Evolutionary conservation across 306 rosid species (phyloP).

Genomic region (Notholithocarpus densiflorus): DNA sequence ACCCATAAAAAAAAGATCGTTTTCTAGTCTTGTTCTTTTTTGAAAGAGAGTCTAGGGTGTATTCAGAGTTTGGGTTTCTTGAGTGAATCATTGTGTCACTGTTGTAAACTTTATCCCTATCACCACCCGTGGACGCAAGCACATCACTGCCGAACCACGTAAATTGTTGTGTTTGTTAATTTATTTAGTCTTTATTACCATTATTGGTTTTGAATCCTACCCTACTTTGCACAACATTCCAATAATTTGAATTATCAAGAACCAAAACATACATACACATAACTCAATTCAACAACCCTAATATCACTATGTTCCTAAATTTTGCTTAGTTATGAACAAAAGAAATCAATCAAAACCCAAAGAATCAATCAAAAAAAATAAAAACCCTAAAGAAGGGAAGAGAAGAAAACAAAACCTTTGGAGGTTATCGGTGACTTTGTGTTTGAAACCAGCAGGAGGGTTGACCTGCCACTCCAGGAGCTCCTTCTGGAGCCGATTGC

Average conservation of each 20-base stretch:
- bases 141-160: no score
- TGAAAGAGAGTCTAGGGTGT: no score
- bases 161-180: no score
- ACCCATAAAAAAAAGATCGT: no score
- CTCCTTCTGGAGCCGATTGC: slow-evolving; percentile 99
- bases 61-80: no score
- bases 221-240: background rate
- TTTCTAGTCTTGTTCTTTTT: no score
- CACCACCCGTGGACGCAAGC: no score
- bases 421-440: slow-evolving; percentile 94
- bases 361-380: background rate
- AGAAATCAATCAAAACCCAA: slow-evolving; percentile 4
- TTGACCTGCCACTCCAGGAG: slow-evolving; percentile 98
- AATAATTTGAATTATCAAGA: background rate
- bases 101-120: no score
- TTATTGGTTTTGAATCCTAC: background rate
- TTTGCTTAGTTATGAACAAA: background rate
- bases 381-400: slow-evolving; percentile 9
- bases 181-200: no score
- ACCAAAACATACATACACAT: background rate
- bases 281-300: background rate
- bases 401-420: slow-evolving; percentile 52
- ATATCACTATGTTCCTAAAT: background rate
- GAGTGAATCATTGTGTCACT: no score
- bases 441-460: slow-evolving; percentile 92